Evolutionary conservation across 1,284 basidiomycete species (phyloP), one percentile per base, ranked within the genome.

Genomic region (Cryptococcus amylolentus): DNA sequence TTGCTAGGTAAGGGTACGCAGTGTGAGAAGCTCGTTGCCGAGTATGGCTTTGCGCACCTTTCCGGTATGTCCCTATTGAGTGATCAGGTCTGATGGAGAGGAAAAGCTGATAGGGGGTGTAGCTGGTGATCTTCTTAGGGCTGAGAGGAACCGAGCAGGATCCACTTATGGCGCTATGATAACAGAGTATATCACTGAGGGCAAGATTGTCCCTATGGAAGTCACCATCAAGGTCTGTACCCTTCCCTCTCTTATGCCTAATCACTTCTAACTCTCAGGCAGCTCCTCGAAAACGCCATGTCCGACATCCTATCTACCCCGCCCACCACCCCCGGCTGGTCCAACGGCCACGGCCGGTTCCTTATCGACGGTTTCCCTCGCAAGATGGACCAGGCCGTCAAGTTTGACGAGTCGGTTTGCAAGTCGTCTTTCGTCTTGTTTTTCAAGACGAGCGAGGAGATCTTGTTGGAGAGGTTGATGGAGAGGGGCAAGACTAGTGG

Each of bases 341-440:
- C 77, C 27, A 80, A 84, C 50, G 90, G 88, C 42, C 81, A 81
- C 57, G 90, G 89, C 41, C 85, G 91, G 49, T 98, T 98, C 82
- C 82, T 98, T 62, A 88, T 99, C 65, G 96, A 99, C 67, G 96
- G 96, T 4, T 98, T 98, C 80, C 96, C 96, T 46, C 84, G 96
- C 60, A 91, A 97, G 82, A 93, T 98, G 91, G 96, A 98, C 77
- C 96, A 99, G 79, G 95, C 95, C 0, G 66, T 88, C 71, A 87
- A 87, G 77, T 99, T 98, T 71, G 96, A 98, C 72, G 81, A 90
- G 70, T 83, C 86, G 49, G 87, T 96, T 55, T 94, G 91, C 78
- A 67, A 80, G 54, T 88, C 90, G 1, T 83, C 86, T 1, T 81
- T 88, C 57, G 89, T 95, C 27, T 80, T 99, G 49, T 98, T 91